A percentile compares a stretch with the other conserved stretches of the same genome.
Evolutionary conservation across 2,329 filamentous ascomycete species (phyloP).

Genomic region (Pyrenochaeta sp.): DNA sequence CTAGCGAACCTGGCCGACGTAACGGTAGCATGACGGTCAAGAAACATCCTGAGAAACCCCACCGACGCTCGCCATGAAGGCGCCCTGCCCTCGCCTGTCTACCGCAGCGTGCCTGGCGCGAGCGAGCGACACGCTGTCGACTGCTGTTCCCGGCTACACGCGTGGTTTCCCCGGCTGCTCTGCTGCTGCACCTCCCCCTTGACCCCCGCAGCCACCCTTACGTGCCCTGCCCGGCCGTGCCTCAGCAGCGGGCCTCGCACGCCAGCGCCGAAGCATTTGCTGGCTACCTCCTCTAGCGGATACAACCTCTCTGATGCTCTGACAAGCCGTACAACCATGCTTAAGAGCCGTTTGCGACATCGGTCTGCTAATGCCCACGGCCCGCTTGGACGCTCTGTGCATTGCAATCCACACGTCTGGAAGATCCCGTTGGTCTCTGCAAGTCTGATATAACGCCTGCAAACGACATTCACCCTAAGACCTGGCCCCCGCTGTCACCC

Average conservation of each 20-base stretch:
- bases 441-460: slow-evolving; percentile 36
- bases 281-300: slow-evolving; percentile 47
- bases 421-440: slow-evolving; percentile 21
- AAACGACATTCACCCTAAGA: slow-evolving; percentile 32
- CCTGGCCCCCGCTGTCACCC: slow-evolving; percentile 41
- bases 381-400: slow-evolving; percentile 44
- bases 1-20: slow-evolving; percentile 39
- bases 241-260: slow-evolving; percentile 33
- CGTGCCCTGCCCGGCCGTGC: slow-evolving; percentile 41
- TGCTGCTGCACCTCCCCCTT: slow-evolving; percentile 15
- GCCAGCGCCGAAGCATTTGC: slow-evolving; percentile 41
- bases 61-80: slow-evolving; percentile 37
- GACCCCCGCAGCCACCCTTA: slow-evolving; percentile 38
- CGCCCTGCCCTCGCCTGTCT: slow-evolving; percentile 33
- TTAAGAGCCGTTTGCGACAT: slow-evolving; percentile 50
- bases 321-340: slow-evolving; percentile 51
- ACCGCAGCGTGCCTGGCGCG: slow-evolving; percentile 31
- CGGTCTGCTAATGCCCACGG: slow-evolving; percentile 45
- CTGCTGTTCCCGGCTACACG: slow-evolving; percentile 17
- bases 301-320: slow-evolving; percentile 50
- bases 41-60: slow-evolving; percentile 39
- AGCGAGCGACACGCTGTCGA: slow-evolving; percentile 27
- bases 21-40: slow-evolving; percentile 42
- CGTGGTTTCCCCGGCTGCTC: slow-evolving; percentile 13
- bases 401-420: slow-evolving; percentile 36